Evolutionary conservation across 225 moss, liverwort and hornwort genomes (phyloP).

Genomic region (Neckera pumila): DNA sequence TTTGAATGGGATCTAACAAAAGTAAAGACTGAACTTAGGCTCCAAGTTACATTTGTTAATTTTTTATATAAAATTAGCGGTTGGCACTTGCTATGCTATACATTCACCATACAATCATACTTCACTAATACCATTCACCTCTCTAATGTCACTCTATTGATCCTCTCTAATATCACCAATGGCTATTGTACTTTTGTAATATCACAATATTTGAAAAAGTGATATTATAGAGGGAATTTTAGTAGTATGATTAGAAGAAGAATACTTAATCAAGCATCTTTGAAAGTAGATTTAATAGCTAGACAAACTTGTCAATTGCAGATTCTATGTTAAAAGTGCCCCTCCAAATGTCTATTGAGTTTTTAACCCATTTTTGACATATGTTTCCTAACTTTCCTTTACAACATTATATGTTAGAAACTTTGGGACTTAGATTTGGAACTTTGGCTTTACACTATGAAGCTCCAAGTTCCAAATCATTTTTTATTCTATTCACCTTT

Average conservation of each 20-base stretch:
- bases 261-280: not conserved
- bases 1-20: accelerated
- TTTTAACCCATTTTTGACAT: not conserved
- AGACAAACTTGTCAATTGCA: not conserved
- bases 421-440: not conserved
- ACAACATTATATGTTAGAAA: accelerated
- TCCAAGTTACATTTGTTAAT: accelerated
- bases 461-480: not conserved
- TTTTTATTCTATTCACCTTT: not conserved
- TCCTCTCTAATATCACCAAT: too few species aligned
- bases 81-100: too few species aligned
- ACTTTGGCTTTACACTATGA: not conserved
- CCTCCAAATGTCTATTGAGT: too few species aligned
- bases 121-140: too few species aligned
- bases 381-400: accelerated
- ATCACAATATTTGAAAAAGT: too few species aligned
- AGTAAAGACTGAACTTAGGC: not conserved
- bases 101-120: too few species aligned
- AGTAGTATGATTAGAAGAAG: too few species aligned
- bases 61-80: too few species aligned
- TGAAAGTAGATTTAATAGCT: not conserved
- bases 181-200: too few species aligned
- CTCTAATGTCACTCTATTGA: too few species aligned
- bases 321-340: accelerated
- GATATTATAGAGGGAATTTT: too few species aligned